Base-by-base conservation (phyloP, 2,329 filamentous ascomycete genomes). In the Xylaria arbuscula region DNA sequence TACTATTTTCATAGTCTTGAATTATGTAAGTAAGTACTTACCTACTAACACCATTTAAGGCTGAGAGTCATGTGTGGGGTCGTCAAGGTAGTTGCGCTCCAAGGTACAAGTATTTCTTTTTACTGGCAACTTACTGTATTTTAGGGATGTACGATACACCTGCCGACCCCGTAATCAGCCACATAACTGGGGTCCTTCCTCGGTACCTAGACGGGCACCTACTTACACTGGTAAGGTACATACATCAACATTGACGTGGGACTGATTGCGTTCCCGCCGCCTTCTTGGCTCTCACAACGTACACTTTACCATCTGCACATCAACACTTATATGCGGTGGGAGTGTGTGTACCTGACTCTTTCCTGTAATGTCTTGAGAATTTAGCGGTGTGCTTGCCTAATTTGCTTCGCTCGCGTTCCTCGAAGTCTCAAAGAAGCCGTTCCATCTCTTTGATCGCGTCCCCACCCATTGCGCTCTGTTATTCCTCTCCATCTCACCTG, bases 381-480 rank as follows among this genome's bases (percentile, higher is more conserved):
- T 24, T 13, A 9, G 38, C 36, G 8, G 55, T 28, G 54, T 57
- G 54, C 54, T 28, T 13, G 22, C 15, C 3, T 13, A 5, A 34
- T 53, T 53, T 40, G 19, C 15, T 40, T 54, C 6, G 24, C 42
- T 61, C 50, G 24, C 50, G 32, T 60, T 32, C 19, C 32, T 24
- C n/a, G 24, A 36, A 42, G 17, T 51, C 38, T 34, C 22, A n/a
- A 32, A 51, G 62, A 54, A 38, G 45, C 47, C 11, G 28, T 17
- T 19, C 55, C 5, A 24, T 57, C 5, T 68, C 57, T 62, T 50
- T 65, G 34, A 59, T 57, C 53, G 48, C 55, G 55, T 45, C 34
- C 13, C 34, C 56, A 48, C 51, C 36, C 50, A 28, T 45, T 28
- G 28, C 40, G 32, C 45, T 54, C 56, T 22, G 56, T 38, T 57